phyloP scores from a whole-genome alignment of 306 rosid species.

The Trifolium pratense region DNA sequence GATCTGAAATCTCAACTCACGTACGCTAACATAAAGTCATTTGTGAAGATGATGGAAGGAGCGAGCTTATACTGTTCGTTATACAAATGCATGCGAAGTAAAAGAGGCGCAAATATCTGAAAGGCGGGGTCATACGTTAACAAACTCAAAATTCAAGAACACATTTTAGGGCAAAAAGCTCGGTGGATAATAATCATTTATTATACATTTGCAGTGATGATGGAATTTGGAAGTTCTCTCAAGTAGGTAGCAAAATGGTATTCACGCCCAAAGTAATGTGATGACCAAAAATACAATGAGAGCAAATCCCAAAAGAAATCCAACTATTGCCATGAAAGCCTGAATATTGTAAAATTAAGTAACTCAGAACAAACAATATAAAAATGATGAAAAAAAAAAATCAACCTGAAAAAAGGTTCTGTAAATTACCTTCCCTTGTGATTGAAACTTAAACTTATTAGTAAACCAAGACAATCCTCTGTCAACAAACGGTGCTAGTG shows the following conservation, averaged over 20 bases:
- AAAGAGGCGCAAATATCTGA: too few species aligned
- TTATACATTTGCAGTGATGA: slow-evolving; percentile 9
- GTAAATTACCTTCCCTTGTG: slow-evolving; percentile 71
- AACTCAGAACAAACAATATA: not conserved
- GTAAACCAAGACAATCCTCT: slow-evolving; percentile 86
- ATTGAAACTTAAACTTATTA: slow-evolving; percentile 68
- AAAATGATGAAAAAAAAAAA: not conserved
- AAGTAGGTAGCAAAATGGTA: slow-evolving; percentile 14
- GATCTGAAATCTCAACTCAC: too few species aligned
- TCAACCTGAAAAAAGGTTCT: not conserved
- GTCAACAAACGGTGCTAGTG: slow-evolving; percentile 82
- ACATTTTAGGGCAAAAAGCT: not conserved
- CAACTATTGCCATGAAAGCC: slow-evolving; percentile 78
- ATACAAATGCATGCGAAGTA: not conserved
- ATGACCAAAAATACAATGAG: slow-evolving; percentile 63
- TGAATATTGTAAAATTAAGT: slow-evolving; percentile 45
- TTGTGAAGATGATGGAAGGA: not conserved
- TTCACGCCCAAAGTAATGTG: slow-evolving; percentile 79
- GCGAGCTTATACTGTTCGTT: too few species aligned
- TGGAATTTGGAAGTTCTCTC: slow-evolving; percentile 20
- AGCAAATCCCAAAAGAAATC: slow-evolving; percentile 73
- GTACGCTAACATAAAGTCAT: too few species aligned
- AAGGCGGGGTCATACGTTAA: not conserved
- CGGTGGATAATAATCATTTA: not conserved
- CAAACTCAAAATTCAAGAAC: not conserved